phyloP scores from a whole-genome alignment of 2,329 filamentous ascomycete genomes.

The Neocucurbitaria cava region DNA sequence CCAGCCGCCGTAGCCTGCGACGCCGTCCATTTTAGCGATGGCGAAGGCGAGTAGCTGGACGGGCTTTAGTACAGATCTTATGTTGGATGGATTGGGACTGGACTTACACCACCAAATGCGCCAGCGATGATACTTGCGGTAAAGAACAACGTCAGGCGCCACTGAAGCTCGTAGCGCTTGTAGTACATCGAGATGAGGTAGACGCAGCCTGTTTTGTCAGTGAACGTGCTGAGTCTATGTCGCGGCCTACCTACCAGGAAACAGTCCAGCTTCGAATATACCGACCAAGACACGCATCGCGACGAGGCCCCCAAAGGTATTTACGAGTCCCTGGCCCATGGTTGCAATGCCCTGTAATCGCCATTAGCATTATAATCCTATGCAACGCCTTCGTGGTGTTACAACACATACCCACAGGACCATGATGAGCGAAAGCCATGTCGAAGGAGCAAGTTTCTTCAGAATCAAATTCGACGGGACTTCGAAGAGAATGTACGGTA shows the following conservation, averaged over 20 bases:
- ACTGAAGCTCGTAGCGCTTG: conserved; percentile 53
- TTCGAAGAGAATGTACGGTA: conserved; percentile 48
- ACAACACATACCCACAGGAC: conserved; percentile 43
- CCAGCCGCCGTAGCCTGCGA: conserved; percentile 51
- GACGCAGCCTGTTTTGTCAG: conserved; percentile 29
- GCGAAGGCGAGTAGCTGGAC: conserved; percentile 48
- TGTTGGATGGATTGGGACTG: neutral
- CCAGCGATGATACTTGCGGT: conserved; percentile 51
- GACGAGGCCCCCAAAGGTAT: conserved; percentile 56
- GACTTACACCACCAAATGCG: conserved; percentile 49
- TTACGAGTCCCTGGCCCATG: conserved; percentile 56
- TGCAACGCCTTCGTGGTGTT: neutral
- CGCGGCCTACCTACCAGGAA: conserved; percentile 22
- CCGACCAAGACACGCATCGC: conserved; percentile 53
- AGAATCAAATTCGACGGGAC: conserved; percentile 49
- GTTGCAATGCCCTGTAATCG: conserved; percentile 45
- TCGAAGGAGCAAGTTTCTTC: conserved; percentile 49
- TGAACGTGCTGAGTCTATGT: neutral
- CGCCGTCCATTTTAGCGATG: conserved; percentile 68
- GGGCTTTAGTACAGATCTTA: neutral
- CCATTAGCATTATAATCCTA: neutral
- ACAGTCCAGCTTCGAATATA: conserved; percentile 49
- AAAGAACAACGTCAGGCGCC: conserved; percentile 52
- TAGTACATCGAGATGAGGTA: conserved; percentile 51
- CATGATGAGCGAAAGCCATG: conserved; percentile 50